These are phyloP conservation scores for Arthrobotrys megalospora DNA, from an alignment of 2,329 filamentous ascomycete genomes.

Conservation along the genomic window DNA sequence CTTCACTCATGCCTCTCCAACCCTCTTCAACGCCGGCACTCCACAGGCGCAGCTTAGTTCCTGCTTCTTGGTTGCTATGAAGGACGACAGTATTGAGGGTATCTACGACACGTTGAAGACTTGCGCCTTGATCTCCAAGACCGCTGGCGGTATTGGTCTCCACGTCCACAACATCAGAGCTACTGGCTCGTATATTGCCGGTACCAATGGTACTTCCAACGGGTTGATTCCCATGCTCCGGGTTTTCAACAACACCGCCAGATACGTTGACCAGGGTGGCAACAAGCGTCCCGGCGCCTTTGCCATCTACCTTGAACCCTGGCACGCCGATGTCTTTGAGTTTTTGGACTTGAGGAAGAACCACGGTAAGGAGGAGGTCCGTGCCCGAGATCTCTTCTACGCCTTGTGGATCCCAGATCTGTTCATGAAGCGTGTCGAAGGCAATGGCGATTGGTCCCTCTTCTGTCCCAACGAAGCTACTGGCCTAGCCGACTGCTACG, in stretches of 20 bases:
- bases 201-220: slow-evolving; percentile 98
- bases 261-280: slow-evolving; percentile 98
- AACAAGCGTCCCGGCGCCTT: slow-evolving; percentile 99
- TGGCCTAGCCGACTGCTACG: slow-evolving; percentile 94
- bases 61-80: slow-evolving; percentile 99
- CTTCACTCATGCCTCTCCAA: slow-evolving; percentile 98
- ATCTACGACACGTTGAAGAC: slow-evolving; percentile 99
- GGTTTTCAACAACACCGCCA: slow-evolving; percentile 98
- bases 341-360: slow-evolving; percentile 99
- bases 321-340: slow-evolving; percentile 97
- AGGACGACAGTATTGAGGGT: slow-evolving; percentile 98
- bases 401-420: slow-evolving; percentile 98
- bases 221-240: slow-evolving; percentile 97
- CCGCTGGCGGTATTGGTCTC: slow-evolving; percentile 95
- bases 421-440: slow-evolving; percentile 99
- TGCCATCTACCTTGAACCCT: slow-evolving; percentile 98
- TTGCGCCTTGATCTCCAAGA: slow-evolving; percentile 99
- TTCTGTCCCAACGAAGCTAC: slow-evolving; percentile 99
- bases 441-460: slow-evolving; percentile 95
- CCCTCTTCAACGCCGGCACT: slow-evolving; percentile 97
- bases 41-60: slow-evolving; percentile 95
- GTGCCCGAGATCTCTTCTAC: slow-evolving; percentile 96
- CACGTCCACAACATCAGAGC: slow-evolving; percentile 97
- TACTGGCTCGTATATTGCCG: slow-evolving; percentile 97
- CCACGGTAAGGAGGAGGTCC: slow-evolving; percentile 98